A percentile compares a stretch with the other conserved stretches of the same genome.
These are phyloP conservation scores for Nemania sp. DNA, from an alignment of 2,329 filamentous ascomycete genomes.

Conservation along the genomic window DNA sequence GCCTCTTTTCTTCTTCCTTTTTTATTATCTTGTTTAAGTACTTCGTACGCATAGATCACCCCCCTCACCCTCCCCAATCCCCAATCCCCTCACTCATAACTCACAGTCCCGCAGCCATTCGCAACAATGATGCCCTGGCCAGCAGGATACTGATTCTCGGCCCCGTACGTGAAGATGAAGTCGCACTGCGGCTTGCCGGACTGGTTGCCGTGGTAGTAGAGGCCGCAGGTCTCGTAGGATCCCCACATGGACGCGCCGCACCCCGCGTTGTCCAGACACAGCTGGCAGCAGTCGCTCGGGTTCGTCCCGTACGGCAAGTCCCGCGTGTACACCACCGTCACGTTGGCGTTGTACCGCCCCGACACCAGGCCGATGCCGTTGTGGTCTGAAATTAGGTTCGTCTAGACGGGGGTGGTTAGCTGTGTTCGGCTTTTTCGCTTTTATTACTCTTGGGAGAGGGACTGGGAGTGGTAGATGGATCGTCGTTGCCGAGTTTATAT, in stretches of 20 bases:
- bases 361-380: slow-evolving; percentile 27
- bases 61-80: neutral
- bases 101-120: slow-evolving; percentile 24
- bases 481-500: too few species aligned
- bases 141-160: slow-evolving; percentile 7
- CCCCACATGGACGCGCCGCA: slow-evolving; percentile 31
- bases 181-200: slow-evolving; percentile 27
- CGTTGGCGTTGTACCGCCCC: slow-evolving; percentile 25
- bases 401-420: slow-evolving; percentile 4
- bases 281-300: slow-evolving; percentile 34
- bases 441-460: too few species aligned
- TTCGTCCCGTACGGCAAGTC: slow-evolving; percentile 25
- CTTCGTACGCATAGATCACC: neutral
- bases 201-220: slow-evolving; percentile 26
- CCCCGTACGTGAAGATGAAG: slow-evolving; percentile 28
- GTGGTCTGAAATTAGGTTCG: slow-evolving; percentile 30
- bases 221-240: slow-evolving; percentile 22
- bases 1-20: too few species aligned
- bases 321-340: slow-evolving; percentile 23
- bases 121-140: slow-evolving; percentile 31
- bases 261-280: slow-evolving; percentile 34
- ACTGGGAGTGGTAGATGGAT: too few species aligned
- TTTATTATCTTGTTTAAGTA: too few species aligned
- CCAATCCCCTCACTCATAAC: slow-evolving; percentile 1
- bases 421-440: neutral